Conservation (phyloP, 2,329 filamentous ascomycete genomes). For the Helminthosporium solani region DNA sequence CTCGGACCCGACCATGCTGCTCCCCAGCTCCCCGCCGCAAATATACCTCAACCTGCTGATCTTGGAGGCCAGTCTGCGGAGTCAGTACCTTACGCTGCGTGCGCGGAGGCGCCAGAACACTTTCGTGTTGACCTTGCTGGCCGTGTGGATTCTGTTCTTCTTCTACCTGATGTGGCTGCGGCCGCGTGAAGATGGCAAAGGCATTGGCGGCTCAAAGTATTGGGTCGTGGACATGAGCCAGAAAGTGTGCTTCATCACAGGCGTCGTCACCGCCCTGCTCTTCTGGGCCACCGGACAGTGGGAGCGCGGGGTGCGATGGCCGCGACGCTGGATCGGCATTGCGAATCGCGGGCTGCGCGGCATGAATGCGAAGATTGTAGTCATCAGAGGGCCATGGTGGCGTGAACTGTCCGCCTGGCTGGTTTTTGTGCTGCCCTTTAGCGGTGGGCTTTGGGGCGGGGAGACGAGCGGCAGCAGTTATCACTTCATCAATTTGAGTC, state of each 20-base stretch:
- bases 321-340: constrained; percentile 82
- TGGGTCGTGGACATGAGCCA: constrained; percentile 91
- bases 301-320: constrained; percentile 94
- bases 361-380: constrained; percentile 95
- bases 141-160: constrained; percentile 80
- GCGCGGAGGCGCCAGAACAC: constrained; percentile 87
- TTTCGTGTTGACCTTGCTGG: constrained; percentile 81
- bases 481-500: constrained; percentile 68
- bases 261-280: constrained; percentile 79
- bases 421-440: constrained; percentile 75
- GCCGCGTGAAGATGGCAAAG: constrained; percentile 91
- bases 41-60: constrained; percentile 98
- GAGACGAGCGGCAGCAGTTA: constrained; percentile 66
- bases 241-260: constrained; percentile 88
- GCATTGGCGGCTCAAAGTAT: constrained; percentile 90
- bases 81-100: constrained; percentile 88
- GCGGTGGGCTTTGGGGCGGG: constrained; percentile 42
- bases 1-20: constrained; percentile 71
- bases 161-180: constrained; percentile 88
- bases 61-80: constrained; percentile 88
- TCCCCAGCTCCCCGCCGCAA: constrained; percentile 89
- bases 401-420: constrained; percentile 71
- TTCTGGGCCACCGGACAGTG: constrained; percentile 96
- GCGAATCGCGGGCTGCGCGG: constrained; percentile 86
- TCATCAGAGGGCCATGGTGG: constrained; percentile 81